Evolutionary conservation across 2,329 filamentous ascomycete genomes (phyloP), one percentile per base, ranked within the genome.

Genomic region (Alternaria infectoria): DNA sequence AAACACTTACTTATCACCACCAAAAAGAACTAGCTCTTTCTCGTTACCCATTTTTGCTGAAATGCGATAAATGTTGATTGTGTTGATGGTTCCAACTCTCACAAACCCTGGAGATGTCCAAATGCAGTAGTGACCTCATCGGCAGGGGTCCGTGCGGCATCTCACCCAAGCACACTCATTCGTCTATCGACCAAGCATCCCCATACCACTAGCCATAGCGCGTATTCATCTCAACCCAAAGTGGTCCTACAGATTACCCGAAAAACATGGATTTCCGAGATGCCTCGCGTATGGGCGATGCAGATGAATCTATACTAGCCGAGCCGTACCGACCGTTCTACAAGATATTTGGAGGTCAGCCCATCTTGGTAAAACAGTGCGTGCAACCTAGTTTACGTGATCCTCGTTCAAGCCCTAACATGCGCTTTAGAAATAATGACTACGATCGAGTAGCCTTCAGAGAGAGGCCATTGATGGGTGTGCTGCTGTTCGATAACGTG

Each of bases 401-500:
- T 11, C 2, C 13, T 25, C 12, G 30, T 6, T 4, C 25, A 2
- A 3, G 7, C 7, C 6, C 25, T 45, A 17, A 40, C 62, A 63
- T 17, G 68, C 30, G 3, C 43, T 10, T 13, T 12, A 79, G 83
- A 68, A 74, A 79, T 40, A 84, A 84, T 55, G 71, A 70, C 15
- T 81, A 83, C 62, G 74, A 80, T 46, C 76, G 78, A 52, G 66
- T 67, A 49, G 82, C 85, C 3, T 92, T 93, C 75, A 84, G 82
- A 73, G 80, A 87, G 12, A 86, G 86, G 74, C 91, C 91, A 0
- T 79, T 90, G 44, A 80, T 91, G 43, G 90, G 89, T 0, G 86
- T 90, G 0, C 79, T 94, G 44, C 82, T 94, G 11, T 92, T 94
- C 77, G 88, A 91, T 68, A 94, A 94, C 69, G 87, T 89, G 66